Base-by-base conservation (phyloP, 148 eudicot species). In the Vaccinium macrocarpon region DNA sequence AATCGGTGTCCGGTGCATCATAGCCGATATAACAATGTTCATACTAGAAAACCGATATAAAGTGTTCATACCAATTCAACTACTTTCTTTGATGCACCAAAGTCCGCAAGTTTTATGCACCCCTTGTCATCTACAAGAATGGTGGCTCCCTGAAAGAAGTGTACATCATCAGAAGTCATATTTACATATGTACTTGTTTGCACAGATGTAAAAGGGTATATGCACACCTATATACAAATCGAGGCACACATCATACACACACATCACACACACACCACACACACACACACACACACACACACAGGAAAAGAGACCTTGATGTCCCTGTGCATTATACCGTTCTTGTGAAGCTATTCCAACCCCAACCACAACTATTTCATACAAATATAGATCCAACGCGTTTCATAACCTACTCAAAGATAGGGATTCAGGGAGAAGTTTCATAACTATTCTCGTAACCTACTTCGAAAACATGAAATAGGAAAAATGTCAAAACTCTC, bases 61-160 rank as follows among this genome's bases (percentile, higher is more conserved):
- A 70, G 59, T 9, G 8, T 77, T 68, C 84, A 48, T 91, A 97
- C 99, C 95, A 97, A 86, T 86, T 94, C 99, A 50, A 95, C 99
- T 85, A 97, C 99, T 92, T 97, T 92, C 93, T 97, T 97, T 25
- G 98, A 97, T 78, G 99, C 99, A 72, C 99, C 99, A 91, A 97
- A 97, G 84, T 97, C 99, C 77, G 98, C 97, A 86, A 97, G 95
- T 87, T 95, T 97, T 68, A 97, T 97, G 88, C 97, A 93, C n/a
- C 98, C 98, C 82, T 93, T 94, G 78, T 97, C 92, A 84, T 97
- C 99, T 85, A 95, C 99, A 86, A 97, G 98, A 81, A 95, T 97
- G 87, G 93, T 97, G 73, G 99, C 99, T 62, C 99, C 99, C 99
- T 97, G 87, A 57, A 85, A 38, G 79, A 85, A 19, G 56, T 50